A percentile compares a stretch with the other conserved stretches of the same genome.
Evolutionary conservation across 1,284 basidiomycete species (phyloP).

Genomic region (Ceratobasidium papillatum): DNA sequence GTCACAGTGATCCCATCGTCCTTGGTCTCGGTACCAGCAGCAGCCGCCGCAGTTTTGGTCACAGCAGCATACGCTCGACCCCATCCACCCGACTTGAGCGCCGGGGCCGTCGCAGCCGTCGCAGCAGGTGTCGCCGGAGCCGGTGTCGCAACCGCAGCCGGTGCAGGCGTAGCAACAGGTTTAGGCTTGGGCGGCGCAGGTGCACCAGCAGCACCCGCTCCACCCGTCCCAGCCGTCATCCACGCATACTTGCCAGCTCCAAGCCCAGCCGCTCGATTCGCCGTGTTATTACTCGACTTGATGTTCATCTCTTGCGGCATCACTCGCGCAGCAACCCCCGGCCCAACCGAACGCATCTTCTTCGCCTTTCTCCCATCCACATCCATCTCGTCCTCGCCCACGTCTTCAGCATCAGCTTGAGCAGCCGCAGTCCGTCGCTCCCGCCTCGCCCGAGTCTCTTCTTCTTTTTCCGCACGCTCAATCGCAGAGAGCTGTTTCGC

Average conservation of each 20-base stretch:
- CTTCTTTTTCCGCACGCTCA: conserved; percentile 80
- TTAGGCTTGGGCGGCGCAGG: conserved; percentile 59
- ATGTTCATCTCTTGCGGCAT: conserved; percentile 89
- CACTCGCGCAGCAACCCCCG: conserved; percentile 81
- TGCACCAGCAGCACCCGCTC: conserved; percentile 53
- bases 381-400: conserved; percentile 52
- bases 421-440: conserved; percentile 65
- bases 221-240: conserved; percentile 71
- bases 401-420: conserved; percentile 49
- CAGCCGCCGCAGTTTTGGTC: conserved; percentile 49
- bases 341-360: conserved; percentile 83
- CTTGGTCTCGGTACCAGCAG: conserved; percentile 45
- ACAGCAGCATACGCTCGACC: conserved; percentile 69
- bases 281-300: conserved; percentile 87
- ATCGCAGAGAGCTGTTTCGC: conserved; percentile 76
- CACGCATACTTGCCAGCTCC: conserved; percentile 79
- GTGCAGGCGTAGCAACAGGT: conserved; percentile 48
- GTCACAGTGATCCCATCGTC: conserved; percentile 64
- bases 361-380: conserved; percentile 70
- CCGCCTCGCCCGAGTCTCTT: conserved; percentile 74
- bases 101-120: conserved; percentile 54
- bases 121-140: conserved; percentile 46
- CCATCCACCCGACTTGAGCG: conserved; percentile 59
- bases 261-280: conserved; percentile 78
- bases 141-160: conserved; percentile 46